Percentiles rank a stretch among this genome's conserved stretches.
Conservation (phyloP, 2,329 filamentous ascomycete species). For the Hymenoscyphus occultus region DNA sequence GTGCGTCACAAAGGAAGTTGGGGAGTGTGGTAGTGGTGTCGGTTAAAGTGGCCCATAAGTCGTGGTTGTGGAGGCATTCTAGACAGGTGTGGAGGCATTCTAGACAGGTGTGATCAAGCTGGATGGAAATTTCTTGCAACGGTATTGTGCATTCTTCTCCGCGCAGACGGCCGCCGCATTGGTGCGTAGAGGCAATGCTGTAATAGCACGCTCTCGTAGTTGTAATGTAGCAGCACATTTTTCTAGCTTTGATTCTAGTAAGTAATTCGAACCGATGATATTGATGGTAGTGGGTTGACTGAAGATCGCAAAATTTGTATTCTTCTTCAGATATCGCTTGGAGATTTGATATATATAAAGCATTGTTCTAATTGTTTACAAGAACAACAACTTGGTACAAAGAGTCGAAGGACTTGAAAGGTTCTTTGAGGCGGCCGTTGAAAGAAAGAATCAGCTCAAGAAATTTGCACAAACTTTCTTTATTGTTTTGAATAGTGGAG, state of each 20-base stretch:
- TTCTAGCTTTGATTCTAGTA: neutral
- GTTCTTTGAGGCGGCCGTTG: too few relatives aligned
- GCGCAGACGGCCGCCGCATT: neutral
- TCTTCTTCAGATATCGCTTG: too few relatives aligned
- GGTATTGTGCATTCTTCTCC: neutral
- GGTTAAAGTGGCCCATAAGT: neutral
- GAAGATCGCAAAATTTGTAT: too few relatives aligned
- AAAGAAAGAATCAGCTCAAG: too few relatives aligned
- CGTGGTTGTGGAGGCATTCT: neutral
- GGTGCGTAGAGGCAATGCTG: neutral
- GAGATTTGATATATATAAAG: too few relatives aligned
- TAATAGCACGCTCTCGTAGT: neutral
- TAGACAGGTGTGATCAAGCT: neutral
- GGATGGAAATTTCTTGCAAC: neutral
- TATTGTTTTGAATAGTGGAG: too few relatives aligned
- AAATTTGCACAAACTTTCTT: too few relatives aligned
- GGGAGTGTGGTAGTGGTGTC: neutral
- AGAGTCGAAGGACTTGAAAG: too few relatives aligned
- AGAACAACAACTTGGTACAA: too few relatives aligned
- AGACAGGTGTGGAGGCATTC: neutral
- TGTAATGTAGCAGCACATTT: constrained; percentile 1
- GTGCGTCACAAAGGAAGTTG: neutral
- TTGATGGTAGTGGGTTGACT: too few relatives aligned
- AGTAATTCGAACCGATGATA: neutral
- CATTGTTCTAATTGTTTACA: too few relatives aligned